These are phyloP conservation scores for Farysia itapuensis DNA, from an alignment of 1,284 basidiomycete species.

Conservation along the genomic window DNA sequence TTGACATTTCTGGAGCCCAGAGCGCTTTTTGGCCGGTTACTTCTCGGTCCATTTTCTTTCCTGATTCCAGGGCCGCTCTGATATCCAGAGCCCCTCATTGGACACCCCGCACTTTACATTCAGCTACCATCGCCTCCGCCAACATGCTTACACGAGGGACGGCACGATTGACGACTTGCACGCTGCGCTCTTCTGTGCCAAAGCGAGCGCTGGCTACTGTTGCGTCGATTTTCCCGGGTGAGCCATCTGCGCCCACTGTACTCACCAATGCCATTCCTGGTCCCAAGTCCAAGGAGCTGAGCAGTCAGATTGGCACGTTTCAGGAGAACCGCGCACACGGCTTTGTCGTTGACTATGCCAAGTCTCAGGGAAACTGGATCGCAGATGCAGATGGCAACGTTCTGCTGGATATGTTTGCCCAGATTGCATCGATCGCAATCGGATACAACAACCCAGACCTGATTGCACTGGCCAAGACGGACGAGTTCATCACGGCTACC, in stretches of 20 bases:
- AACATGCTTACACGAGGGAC: too few species aligned
- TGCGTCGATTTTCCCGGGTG: constrained; percentile 43
- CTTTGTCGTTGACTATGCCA: constrained; percentile 61
- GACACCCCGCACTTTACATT: too few species aligned
- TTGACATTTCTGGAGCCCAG: constrained; percentile 8
- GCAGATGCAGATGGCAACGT: constrained; percentile 66
- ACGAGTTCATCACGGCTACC: constrained; percentile 60
- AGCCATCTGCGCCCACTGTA: constrained; percentile 50
- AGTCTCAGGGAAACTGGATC: constrained; percentile 61
- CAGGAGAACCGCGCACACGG: constrained; percentile 62
- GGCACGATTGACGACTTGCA: too few species aligned
- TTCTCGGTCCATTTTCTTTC: neutral
- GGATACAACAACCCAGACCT: constrained; percentile 65
- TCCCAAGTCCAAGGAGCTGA: constrained; percentile 49
- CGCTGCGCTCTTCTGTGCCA: too few species aligned
- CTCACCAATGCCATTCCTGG: constrained; percentile 53
- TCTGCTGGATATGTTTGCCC: constrained; percentile 65
- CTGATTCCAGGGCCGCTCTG: constrained; percentile 4
- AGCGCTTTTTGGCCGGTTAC: neutral
- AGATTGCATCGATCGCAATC: constrained; percentile 60
- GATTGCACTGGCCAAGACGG: constrained; percentile 51
- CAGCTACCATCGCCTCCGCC: too few species aligned
- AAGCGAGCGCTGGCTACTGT: constrained; percentile 24
- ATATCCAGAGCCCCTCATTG: too few species aligned
- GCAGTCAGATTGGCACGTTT: constrained; percentile 57